Evolutionary conservation across 345 rosid species (phyloP).

Genomic region (Eutrema japonicum): DNA sequence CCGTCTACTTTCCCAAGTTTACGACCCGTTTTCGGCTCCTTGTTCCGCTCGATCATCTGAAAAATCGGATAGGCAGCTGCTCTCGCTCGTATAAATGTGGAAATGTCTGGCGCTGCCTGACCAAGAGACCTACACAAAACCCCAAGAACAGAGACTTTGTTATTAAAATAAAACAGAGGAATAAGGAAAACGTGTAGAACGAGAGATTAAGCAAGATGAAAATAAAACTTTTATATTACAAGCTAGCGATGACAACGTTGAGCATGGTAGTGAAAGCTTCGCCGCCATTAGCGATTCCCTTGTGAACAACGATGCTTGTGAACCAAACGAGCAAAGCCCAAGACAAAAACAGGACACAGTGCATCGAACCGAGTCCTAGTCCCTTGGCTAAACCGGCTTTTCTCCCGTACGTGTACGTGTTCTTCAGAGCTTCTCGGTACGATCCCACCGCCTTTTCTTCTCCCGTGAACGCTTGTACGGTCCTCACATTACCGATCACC

Average conservation of each 20-base stretch:
- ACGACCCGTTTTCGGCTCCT: conserved; percentile 52
- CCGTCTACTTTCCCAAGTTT: conserved; percentile 65
- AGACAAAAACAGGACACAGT: conserved; percentile 77
- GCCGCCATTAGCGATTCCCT: conserved; percentile 80
- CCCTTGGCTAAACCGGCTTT: conserved; percentile 92
- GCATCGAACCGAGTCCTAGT: conserved; percentile 85
- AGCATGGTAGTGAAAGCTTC: conserved; percentile 98
- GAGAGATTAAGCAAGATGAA: neutral
- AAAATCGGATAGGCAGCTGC: conserved; percentile 93
- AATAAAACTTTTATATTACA: conserved; percentile 53
- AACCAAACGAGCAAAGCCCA: conserved; percentile 97
- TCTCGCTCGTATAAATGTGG: conserved; percentile 78
- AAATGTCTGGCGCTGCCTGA: conserved; percentile 83
- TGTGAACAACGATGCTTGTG: conserved; percentile 83
- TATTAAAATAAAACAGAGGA: neutral
- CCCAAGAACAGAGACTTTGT: neutral
- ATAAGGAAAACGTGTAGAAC: neutral
- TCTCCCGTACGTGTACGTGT: conserved; percentile 74
- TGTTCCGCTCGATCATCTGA: conserved; percentile 85
- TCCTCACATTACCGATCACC: conserved; percentile 96
- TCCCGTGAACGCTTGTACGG: conserved; percentile 93
- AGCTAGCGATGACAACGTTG: conserved; percentile 90
- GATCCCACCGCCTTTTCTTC: conserved; percentile 86
- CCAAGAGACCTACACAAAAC: conserved; percentile 69
- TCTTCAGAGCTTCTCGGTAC: conserved; percentile 67